Percentiles rank a stretch among this genome's conserved stretches.
Evolutionary conservation across 768 basidiomycete genomes (phyloP).

Genomic region (Pleurotus tuoliensis): DNA sequence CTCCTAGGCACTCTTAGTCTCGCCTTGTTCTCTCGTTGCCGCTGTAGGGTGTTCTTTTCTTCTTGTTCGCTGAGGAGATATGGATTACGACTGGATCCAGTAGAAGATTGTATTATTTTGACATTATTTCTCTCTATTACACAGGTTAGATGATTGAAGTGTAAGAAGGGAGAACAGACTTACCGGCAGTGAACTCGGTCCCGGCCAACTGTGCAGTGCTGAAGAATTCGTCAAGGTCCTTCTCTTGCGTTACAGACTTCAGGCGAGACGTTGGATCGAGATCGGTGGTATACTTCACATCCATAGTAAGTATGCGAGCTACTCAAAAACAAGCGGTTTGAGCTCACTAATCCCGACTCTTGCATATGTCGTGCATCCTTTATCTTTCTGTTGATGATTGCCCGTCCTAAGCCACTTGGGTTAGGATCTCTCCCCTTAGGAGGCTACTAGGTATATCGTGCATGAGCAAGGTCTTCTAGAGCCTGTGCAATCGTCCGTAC

Average conservation of each 20-base stretch:
- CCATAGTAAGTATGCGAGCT: conserved; percentile 4
- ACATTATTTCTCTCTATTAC: conserved; percentile 70
- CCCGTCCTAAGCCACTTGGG: conserved; percentile 84
- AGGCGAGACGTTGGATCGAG: conserved; percentile 63
- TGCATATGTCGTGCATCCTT: conserved; percentile 66
- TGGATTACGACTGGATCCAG: conserved; percentile 66
- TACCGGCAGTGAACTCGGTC: conserved; percentile 94
- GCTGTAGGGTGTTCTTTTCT: conserved; percentile 68
- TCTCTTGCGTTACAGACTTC: conserved; percentile 92
- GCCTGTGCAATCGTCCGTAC: no score
- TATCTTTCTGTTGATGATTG: conserved; percentile 89
- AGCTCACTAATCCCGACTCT: conserved; percentile 65
- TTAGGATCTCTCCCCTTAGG: conserved; percentile 60
- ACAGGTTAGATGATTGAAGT: conserved; percentile 5
- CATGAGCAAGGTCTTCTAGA: background rate
- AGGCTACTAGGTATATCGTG: conserved; percentile 33
- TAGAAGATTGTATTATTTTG: conserved; percentile 65
- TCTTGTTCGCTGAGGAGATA: conserved; percentile 82
- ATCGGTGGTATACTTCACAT: conserved; percentile 49
- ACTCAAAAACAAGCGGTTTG: no score
- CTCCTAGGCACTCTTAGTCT: conserved; percentile 84
- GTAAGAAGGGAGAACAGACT: conserved; percentile 14
- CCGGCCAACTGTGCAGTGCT: conserved; percentile 93
- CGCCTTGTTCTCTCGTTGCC: conserved; percentile 69
- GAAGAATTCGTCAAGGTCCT: conserved; percentile 93